Percentiles rank a stretch among this genome's conserved stretches.
phyloP scores from a whole-genome alignment of 352 stramenopile genomes.

The Phytophthora crassamura region DNA sequence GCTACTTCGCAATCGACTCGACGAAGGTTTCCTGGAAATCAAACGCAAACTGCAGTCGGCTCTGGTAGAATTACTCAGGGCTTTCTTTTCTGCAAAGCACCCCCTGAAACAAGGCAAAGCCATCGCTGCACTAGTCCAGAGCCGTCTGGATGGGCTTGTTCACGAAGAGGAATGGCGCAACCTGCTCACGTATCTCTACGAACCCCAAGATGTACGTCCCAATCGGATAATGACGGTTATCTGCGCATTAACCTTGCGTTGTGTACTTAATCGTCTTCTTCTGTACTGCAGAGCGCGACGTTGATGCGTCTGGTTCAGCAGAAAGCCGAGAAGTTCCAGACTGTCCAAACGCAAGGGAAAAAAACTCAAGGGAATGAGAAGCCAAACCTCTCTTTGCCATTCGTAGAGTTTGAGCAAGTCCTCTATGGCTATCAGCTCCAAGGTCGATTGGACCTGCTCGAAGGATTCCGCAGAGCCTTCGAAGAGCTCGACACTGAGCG shows the following conservation, averaged over 20 bases:
- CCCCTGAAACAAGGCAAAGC: constrained; percentile 70
- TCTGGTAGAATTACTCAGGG: constrained; percentile 72
- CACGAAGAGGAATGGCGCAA: constrained; percentile 77
- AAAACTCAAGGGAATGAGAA: constrained; percentile 22
- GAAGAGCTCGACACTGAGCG: constrained; percentile 52
- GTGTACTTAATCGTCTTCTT: background rate
- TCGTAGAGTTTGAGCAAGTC: constrained; percentile 70
- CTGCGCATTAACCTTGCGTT: background rate
- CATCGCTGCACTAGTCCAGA: constrained; percentile 58
- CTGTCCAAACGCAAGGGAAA: constrained; percentile 18
- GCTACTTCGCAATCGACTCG: constrained; percentile 78
- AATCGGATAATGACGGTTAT: background rate
- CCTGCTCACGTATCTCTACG: constrained; percentile 80
- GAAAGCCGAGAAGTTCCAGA: constrained; percentile 44
- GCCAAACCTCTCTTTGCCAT: constrained; percentile 43
- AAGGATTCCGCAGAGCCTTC: constrained; percentile 60
- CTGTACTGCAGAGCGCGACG: constrained; percentile 45
- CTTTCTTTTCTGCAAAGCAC: constrained; percentile 72
- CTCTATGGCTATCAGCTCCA: constrained; percentile 78
- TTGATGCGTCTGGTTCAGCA: constrained; percentile 55
- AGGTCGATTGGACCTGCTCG: constrained; percentile 67
- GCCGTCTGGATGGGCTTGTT: constrained; percentile 44
- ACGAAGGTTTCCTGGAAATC: constrained; percentile 83
- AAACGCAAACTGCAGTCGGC: constrained; percentile 80
- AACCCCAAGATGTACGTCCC: constrained; percentile 65